Base-by-base conservation (phyloP, 176 grass and related monocot genomes). In the Aechmea fasciata region DNA sequence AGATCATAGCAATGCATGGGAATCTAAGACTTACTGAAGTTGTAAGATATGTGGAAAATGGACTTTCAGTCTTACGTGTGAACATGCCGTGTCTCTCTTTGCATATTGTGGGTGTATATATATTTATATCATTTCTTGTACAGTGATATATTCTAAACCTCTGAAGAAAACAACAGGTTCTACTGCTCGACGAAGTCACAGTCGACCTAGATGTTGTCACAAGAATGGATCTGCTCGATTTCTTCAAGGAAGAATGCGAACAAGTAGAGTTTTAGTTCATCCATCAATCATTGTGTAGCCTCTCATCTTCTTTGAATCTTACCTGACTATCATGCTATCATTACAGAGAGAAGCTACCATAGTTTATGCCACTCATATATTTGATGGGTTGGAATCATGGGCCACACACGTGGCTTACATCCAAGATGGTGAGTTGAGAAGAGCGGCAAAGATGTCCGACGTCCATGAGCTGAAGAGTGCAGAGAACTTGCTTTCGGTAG, bases 221-320 rank as follows among this genome's bases (percentile, higher is more conserved):
- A 48, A 90, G 94, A 85, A 90, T 92, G 86, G 94, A 92, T 74
- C 84, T 97, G 29, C 94, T 97, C 2, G 86, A 90, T 13, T 97
- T 97, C 82, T 97, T 92, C 70, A 97, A 82, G 78, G 94, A 97
- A 85, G 93, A 97, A 61, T 92, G 93, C 23, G 86, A 97, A 64
- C 79, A 87, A 84, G 89, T 92, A 83, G 10, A 15, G 2, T 52
- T 71, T 57, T 26, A 25, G 63, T 75, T 62, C 57, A 19, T n/a
- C 50, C 10, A 14, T 14, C 13, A 11, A 3, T 14, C 49, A 26
- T 64, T 29, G 63, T 11, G 52, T 29, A 47, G 8, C 15, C 6
- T 11, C 1, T 48, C 15, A 10, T 29, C 11, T 26, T 69, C 9
- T 59, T 59, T 29, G 3, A 18, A 61, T 20, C 10, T 55, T 67